Evolutionary conservation across 2,329 filamentous ascomycete genomes (phyloP).

Genomic region (Paecilomyces sp.): DNA sequence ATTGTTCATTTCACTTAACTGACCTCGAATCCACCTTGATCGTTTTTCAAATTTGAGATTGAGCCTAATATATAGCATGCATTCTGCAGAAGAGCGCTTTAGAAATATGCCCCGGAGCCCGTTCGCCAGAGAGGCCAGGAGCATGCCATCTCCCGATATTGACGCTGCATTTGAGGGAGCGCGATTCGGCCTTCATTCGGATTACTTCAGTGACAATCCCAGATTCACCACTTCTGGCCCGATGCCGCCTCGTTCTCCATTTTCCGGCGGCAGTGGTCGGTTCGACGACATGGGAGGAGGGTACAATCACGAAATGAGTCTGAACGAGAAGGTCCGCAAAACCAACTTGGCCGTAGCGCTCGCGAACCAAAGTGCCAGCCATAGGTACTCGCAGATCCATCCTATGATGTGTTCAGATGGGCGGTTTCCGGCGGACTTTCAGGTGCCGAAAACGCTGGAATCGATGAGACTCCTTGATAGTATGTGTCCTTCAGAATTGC

Average conservation of each 20-base stretch:
- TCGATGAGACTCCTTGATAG: slow-evolving; percentile 14
- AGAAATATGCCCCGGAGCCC: slow-evolving; percentile 8
- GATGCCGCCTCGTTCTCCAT: neutral
- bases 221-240: neutral
- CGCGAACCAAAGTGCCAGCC: slow-evolving; percentile 12
- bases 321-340: slow-evolving; percentile 9
- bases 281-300: slow-evolving; percentile 2
- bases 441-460: slow-evolving; percentile 13
- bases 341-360: slow-evolving; percentile 15
- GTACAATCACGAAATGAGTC: slow-evolving; percentile 3
- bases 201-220: slow-evolving; percentile 6
- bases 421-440: slow-evolving; percentile 15
- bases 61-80: slow-evolving; percentile 5
- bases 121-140: slow-evolving; percentile 9
- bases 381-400: slow-evolving; percentile 12
- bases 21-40: neutral
- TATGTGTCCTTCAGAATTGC: slow-evolving; percentile 4
- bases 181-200: slow-evolving; percentile 10
- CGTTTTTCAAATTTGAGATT: neutral
- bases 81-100: slow-evolving; percentile 9
- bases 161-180: slow-evolving; percentile 12
- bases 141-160: slow-evolving; percentile 11
- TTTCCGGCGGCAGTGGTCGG: neutral
- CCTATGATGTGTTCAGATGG: slow-evolving; percentile 16
- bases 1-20: neutral